These are phyloP conservation scores for Lepidopterella palustris DNA, from an alignment of 495 filamentous ascomycete species.

Conservation along the genomic window DNA sequence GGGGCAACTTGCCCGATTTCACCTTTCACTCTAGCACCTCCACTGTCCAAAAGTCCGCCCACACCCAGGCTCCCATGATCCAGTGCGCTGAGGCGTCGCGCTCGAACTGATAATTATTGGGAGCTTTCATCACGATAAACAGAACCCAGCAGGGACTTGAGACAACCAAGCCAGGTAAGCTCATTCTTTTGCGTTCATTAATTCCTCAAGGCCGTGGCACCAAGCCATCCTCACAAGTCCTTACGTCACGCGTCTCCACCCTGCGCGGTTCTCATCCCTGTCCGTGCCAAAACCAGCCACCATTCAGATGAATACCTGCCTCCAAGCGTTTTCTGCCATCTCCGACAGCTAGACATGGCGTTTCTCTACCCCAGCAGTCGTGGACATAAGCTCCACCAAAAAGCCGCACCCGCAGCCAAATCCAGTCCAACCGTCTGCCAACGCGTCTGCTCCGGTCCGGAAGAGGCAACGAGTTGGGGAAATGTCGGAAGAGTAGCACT, in stretches of 20 bases:
- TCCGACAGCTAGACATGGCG: not conserved
- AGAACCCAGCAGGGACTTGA: too few species aligned
- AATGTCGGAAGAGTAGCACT: not conserved
- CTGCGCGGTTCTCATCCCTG: constrained; percentile 4
- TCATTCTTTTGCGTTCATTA: not conserved
- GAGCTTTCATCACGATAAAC: too few species aligned
- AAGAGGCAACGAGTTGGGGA: not conserved
- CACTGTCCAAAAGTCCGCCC: not conserved
- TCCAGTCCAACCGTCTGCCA: not conserved
- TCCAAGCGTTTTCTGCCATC: not conserved
- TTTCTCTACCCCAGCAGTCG: constrained; percentile 7
- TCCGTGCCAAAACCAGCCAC: not conserved
- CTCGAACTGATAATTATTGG: too few species aligned
- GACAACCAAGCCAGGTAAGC: too few species aligned
- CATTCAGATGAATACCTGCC: not conserved
- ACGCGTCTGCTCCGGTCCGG: not conserved
- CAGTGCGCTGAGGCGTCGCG: too few species aligned
- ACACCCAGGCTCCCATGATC: too few species aligned
- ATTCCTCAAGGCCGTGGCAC: not conserved
- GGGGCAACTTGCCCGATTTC: not conserved
- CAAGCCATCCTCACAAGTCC: constrained; percentile 7
- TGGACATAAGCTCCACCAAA: constrained; percentile 16
- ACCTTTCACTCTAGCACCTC: not conserved
- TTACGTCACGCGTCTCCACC: constrained; percentile 2
- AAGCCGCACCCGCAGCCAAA: constrained; percentile 23